Conservation (phyloP, 192 early-diverging fungal species). For the Lobosporangium transversale region DNA sequence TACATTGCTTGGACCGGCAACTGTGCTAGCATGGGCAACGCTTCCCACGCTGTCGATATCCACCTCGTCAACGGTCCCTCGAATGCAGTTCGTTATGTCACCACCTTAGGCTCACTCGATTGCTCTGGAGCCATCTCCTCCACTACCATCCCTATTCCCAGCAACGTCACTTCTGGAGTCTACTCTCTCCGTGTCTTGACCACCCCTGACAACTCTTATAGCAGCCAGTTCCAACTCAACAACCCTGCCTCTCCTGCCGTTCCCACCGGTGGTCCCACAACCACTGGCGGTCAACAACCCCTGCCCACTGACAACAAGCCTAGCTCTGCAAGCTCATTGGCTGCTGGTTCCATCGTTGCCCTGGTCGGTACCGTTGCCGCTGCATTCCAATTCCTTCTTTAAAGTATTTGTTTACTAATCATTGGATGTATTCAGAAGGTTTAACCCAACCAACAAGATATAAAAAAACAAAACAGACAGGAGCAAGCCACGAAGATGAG, state of each 20-base stretch:
- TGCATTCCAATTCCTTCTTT: slow-evolving; percentile 23
- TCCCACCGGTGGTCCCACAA: not conserved
- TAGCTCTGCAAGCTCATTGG: slow-evolving; percentile 9
- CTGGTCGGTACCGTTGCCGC: slow-evolving; percentile 10
- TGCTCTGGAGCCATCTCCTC: slow-evolving; percentile 4
- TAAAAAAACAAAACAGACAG: not conserved
- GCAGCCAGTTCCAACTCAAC: slow-evolving; percentile 11
- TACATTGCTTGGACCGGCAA: slow-evolving; percentile 26
- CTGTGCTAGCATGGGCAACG: slow-evolving; percentile 20
- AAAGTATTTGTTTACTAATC: no score
- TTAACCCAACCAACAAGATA: not conserved
- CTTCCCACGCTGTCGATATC: slow-evolving; percentile 5
- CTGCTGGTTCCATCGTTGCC: slow-evolving; percentile 7
- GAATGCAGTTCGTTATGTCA: slow-evolving; percentile 4
- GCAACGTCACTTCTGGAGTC: not conserved
- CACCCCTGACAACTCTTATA: slow-evolving; percentile 16
- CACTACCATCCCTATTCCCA: not conserved
- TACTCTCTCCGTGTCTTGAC: slow-evolving; percentile 36
- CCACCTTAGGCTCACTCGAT: slow-evolving; percentile 12
- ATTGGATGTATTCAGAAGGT: no score
- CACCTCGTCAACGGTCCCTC: slow-evolving; percentile 30
- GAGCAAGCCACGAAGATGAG: not conserved
- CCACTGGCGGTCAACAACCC: not conserved
- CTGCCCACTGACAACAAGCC: not conserved
- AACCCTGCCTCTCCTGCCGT: not conserved